Evolutionary conservation across 495 filamentous ascomycete genomes (phyloP), one percentile per base, ranked within the genome.

Genomic region (Podospora didyma): DNA sequence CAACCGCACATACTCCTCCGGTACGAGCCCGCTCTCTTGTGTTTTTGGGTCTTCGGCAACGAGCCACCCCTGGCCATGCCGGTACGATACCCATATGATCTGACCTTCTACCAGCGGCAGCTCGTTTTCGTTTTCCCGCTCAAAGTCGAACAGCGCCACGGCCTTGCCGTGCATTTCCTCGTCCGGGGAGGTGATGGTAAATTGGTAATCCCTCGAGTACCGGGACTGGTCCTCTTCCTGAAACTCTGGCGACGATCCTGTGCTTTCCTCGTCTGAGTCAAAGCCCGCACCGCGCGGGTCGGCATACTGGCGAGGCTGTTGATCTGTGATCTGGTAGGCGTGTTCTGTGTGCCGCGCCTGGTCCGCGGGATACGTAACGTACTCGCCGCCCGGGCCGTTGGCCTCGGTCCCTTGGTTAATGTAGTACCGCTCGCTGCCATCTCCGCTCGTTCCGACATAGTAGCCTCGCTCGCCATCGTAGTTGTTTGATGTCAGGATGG

Each of bases 131-230:
- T 97, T 96, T 69, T 97, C 94, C 23, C 91, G 83, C 51, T 85
- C 84, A 69, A 98, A 98, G 69, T 96, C 90, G 65, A 95, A 98
- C 12, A 98, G 79, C 5, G 94, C 95, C 21, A 98, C 90, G 35
- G 93, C 93, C 66, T 96, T 96, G 42, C 93, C 93, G 67, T 96
- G 90, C 89, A 96, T 96, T 68, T 96, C 92, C 72, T 97, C 93
- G 63, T 96, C 93, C 7, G 93, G 91, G 22, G 89, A 95, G 20
- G 90, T 92, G 57, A 97, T 96, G 5, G 90, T 93, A 64, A 97
- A 96, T 62, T 94, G 89, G 70, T 96, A 96, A 64, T 96, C 89
- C 50, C 87, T 83, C 24, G 89, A 91, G 64, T 89, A 95, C 59
- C 90, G 79, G 34, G 87, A 87, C 54, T 85, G 78, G 56, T 82